phyloP scores from a whole-genome alignment of 2,329 filamentous ascomycete species.

The Aspergillus nomiae region DNA sequence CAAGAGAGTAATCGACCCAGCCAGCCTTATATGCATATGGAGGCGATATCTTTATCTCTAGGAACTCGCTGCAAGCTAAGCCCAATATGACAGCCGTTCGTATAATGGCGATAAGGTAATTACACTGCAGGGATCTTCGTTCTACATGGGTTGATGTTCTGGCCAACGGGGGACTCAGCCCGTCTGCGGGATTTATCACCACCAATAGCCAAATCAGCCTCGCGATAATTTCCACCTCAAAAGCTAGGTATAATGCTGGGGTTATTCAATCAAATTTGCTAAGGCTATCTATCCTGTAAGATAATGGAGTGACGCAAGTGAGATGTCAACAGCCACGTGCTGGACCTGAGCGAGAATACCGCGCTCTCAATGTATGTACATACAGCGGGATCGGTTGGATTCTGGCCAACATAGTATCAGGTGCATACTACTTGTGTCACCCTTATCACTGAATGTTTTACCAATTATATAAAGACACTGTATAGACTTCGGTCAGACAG shows the following conservation, averaged over 20 bases:
- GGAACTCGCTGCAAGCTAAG: background rate
- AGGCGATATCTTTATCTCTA: slow-evolving; percentile 5
- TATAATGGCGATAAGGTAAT: background rate
- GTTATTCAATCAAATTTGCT: slow-evolving; percentile 12
- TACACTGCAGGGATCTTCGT: background rate
- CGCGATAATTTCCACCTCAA: background rate
- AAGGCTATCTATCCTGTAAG: slow-evolving; percentile 7
- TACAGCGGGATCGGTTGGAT: background rate
- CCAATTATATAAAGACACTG: background rate
- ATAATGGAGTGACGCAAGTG: background rate
- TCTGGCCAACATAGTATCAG: background rate
- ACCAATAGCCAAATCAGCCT: slow-evolving; percentile 7
- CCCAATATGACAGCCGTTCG: background rate
- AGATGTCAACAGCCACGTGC: background rate
- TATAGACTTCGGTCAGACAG: background rate
- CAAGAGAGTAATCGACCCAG: background rate
- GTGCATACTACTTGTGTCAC: background rate
- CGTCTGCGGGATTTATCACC: slow-evolving; percentile 17
- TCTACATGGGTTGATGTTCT: slow-evolving; percentile 2
- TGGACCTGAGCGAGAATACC: background rate
- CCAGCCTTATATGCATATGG: background rate
- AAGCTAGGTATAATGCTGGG: background rate
- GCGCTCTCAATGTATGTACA: background rate
- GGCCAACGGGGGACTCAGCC: background rate
- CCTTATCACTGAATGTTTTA: background rate